Evolutionary conservation across 352 stramenopile genomes (phyloP).

Genomic region (Elongisporangium prolatum): DNA sequence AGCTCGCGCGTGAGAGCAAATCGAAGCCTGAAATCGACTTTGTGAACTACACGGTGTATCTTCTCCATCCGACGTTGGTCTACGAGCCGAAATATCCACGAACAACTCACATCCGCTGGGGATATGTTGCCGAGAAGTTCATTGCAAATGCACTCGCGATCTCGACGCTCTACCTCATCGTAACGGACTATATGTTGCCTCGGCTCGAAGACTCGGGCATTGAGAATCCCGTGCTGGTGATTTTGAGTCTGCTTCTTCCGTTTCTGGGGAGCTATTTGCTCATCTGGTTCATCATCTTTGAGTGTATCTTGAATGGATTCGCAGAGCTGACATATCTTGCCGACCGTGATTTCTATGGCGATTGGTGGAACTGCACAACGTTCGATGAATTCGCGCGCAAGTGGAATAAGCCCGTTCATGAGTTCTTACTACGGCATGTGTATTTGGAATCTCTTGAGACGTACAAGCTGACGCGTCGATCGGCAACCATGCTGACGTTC

Average conservation of each 20-base stretch:
- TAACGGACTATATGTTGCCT: slow-evolving; percentile 87
- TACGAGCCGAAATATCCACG: slow-evolving; percentile 93
- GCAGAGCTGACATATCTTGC: slow-evolving; percentile 91
- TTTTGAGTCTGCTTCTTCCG: slow-evolving; percentile 86
- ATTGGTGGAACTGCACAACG: slow-evolving; percentile 98
- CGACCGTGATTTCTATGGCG: slow-evolving; percentile 93
- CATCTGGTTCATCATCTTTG: slow-evolving; percentile 96
- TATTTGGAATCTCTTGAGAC: slow-evolving; percentile 77
- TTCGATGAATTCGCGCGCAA: slow-evolving; percentile 89
- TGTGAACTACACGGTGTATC: slow-evolving; percentile 66
- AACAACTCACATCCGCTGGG: slow-evolving; percentile 72
- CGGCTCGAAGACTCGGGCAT: slow-evolving; percentile 69
- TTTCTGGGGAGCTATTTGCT: slow-evolving; percentile 95
- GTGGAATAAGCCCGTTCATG: slow-evolving; percentile 98
- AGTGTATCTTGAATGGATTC: slow-evolving; percentile 95
- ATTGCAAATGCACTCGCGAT: slow-evolving; percentile 77
- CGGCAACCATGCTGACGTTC: slow-evolving; percentile 87
- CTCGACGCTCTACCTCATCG: slow-evolving; percentile 86
- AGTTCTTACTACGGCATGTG: slow-evolving; percentile 88
- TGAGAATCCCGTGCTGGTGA: slow-evolving; percentile 45
- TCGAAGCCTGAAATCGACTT: slow-evolving; percentile 22
- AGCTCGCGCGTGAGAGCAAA: slow-evolving; percentile 34
- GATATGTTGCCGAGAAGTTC: slow-evolving; percentile 80
- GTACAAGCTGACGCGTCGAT: slow-evolving; percentile 69
- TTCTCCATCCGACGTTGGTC: slow-evolving; percentile 89